phyloP scores from a whole-genome alignment of 2,329 filamentous ascomycete genomes.

The Claviceps pazoutovae region DNA sequence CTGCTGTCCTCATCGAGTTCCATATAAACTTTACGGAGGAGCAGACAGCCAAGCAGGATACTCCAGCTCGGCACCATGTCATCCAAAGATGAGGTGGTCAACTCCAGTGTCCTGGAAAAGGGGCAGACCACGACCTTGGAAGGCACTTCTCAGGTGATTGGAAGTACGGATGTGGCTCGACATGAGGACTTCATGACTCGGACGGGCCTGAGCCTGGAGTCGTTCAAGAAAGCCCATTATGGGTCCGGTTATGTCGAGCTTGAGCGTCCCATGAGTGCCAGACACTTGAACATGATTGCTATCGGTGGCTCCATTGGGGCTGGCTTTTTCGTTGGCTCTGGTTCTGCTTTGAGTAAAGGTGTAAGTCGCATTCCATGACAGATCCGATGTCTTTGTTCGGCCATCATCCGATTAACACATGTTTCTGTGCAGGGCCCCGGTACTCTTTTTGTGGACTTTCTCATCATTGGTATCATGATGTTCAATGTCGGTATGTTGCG shows the following conservation, averaged over 20 bases:
- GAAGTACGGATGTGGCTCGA: slow-evolving; percentile 9
- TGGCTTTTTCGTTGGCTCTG: slow-evolving; percentile 49
- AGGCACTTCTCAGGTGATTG: slow-evolving; percentile 9
- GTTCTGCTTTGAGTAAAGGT: slow-evolving; percentile 35
- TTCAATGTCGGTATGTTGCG: slow-evolving; percentile 7
- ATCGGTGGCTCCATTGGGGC: slow-evolving; percentile 49
- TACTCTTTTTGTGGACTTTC: slow-evolving; percentile 4
- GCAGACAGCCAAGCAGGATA: not conserved
- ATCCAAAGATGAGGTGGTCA: slow-evolving; percentile 8
- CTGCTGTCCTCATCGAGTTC: not conserved
- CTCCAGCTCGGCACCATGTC: slow-evolving; percentile 6
- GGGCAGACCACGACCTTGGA: slow-evolving; percentile 7
- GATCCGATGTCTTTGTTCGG: not conserved
- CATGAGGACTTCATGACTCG: slow-evolving; percentile 21
- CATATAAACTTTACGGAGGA: not conserved
- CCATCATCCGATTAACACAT: not conserved
- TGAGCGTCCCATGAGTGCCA: slow-evolving; percentile 33
- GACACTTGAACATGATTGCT: slow-evolving; percentile 48
- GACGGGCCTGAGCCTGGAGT: slow-evolving; percentile 23
- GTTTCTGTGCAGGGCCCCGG: slow-evolving; percentile 4
- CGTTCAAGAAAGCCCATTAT: slow-evolving; percentile 24
- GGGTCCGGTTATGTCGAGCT: slow-evolving; percentile 21
- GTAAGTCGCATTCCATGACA: slow-evolving; percentile 22
- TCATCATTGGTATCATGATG: slow-evolving; percentile 8
- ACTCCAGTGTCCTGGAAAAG: slow-evolving; percentile 10